Percentiles rank a stretch among this genome's conserved stretches.
These are phyloP conservation scores for Talaromyces marneffei DNA, from an alignment of 2,329 filamentous ascomycete species.

Conservation along the genomic window DNA sequence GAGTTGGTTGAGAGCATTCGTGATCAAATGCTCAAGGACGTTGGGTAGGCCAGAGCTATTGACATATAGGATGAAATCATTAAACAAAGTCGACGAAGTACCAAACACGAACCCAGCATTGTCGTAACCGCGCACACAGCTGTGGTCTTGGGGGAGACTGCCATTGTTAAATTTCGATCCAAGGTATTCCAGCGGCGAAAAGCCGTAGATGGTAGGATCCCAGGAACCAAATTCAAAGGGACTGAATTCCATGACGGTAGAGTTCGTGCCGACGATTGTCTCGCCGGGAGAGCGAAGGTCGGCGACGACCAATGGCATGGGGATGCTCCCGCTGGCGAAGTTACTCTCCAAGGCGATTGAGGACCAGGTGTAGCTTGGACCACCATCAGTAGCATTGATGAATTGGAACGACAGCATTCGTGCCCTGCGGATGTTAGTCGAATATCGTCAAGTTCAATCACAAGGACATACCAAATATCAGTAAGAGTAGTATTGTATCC, in stretches of 20 bases:
- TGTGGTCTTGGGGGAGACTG: slow-evolving; percentile 47
- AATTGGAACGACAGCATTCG: slow-evolving; percentile 82
- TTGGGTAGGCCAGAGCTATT: slow-evolving; percentile 48
- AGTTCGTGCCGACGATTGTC: slow-evolving; percentile 58
- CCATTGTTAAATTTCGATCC: slow-evolving; percentile 68
- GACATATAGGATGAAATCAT: slow-evolving; percentile 64
- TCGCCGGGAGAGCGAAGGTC: slow-evolving; percentile 62
- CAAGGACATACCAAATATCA: slow-evolving; percentile 63
- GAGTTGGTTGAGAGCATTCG: slow-evolving; percentile 49
- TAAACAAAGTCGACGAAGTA: slow-evolving; percentile 80
- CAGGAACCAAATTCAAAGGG: slow-evolving; percentile 74
- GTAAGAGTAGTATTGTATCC: slow-evolving; percentile 68
- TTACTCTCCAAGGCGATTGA: slow-evolving; percentile 60
- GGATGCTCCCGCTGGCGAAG: slow-evolving; percentile 60
- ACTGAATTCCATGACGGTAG: slow-evolving; percentile 71
- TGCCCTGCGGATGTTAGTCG: slow-evolving; percentile 40
- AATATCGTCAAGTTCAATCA: neutral
- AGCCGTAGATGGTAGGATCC: slow-evolving; percentile 66
- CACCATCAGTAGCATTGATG: slow-evolving; percentile 68
- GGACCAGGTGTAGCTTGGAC: slow-evolving; percentile 73
- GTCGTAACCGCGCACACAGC: slow-evolving; percentile 74
- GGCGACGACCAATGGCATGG: slow-evolving; percentile 68
- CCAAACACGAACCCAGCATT: slow-evolving; percentile 80
- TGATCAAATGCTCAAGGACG: slow-evolving; percentile 49
- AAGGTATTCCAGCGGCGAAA: slow-evolving; percentile 63